Percentiles rank a stretch among this genome's conserved stretches.
Evolutionary conservation across 805 yeast species (phyloP).

Genomic region (Wickerhamomyces sydowiorum): DNA sequence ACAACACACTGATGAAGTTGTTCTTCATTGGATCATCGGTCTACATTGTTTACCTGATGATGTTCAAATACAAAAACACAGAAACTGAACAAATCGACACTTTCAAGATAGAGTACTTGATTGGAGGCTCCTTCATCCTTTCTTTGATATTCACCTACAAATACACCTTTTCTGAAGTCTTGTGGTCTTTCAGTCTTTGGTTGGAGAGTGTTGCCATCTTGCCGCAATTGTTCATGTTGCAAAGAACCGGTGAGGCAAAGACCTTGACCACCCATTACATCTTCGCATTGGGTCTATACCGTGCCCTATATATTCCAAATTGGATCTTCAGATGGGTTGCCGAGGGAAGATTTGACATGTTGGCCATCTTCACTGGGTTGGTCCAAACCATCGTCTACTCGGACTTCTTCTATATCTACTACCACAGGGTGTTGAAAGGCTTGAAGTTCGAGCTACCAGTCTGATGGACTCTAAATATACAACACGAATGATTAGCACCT

Average conservation of each 20-base stretch:
- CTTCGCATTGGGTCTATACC: conserved; percentile 86
- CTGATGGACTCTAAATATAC: no score
- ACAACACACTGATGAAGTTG: conserved; percentile 77
- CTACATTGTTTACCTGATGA: conserved; percentile 72
- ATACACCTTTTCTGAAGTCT: conserved; percentile 54
- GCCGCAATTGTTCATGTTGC: conserved; percentile 89
- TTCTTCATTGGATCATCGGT: conserved; percentile 71
- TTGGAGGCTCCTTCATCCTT: conserved; percentile 54
- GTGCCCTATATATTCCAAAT: conserved; percentile 87
- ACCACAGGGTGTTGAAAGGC: conserved; percentile 74
- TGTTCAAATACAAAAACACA: conserved; percentile 46
- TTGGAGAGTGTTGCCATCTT: conserved; percentile 86
- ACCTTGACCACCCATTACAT: conserved; percentile 87
- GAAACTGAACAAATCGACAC: conserved; percentile 59
- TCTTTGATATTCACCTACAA: conserved; percentile 62
- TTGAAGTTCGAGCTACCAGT: conserved; percentile 67
- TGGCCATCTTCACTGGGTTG: conserved; percentile 74
- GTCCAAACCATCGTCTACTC: conserved; percentile 86
- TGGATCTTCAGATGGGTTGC: conserved; percentile 82
- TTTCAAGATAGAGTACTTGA: conserved; percentile 66
- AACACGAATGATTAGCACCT: no score
- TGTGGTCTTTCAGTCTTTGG: conserved; percentile 93
- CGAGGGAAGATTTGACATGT: conserved; percentile 60
- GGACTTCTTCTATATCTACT: conserved; percentile 92
- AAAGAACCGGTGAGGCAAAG: conserved; percentile 83